Evolutionary conservation across 2,329 filamentous ascomycete species (phyloP).

Genomic region (Stachybotrys chartarum): DNA sequence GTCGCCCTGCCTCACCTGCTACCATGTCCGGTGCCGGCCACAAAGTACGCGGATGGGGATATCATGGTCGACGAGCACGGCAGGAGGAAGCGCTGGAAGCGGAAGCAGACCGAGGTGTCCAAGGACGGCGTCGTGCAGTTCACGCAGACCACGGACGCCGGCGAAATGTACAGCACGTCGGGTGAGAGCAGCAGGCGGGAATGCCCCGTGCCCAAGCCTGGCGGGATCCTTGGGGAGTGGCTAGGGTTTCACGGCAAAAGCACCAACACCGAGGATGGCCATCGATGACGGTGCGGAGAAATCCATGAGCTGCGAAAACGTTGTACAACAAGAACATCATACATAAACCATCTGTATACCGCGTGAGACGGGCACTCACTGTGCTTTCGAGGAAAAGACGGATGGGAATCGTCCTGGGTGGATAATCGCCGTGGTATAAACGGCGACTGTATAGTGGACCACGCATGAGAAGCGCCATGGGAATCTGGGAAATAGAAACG

Average conservation of each 20-base stretch:
- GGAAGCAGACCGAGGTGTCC: conserved; percentile 21
- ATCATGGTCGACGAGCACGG: conserved; percentile 38
- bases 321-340: neutral
- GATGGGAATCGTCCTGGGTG: too few species aligned
- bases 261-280: conserved; percentile 10
- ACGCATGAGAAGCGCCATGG: too few species aligned
- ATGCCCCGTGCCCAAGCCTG: conserved; percentile 89
- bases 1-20: conserved; percentile 85
- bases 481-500: too few species aligned
- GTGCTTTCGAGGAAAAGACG: too few species aligned
- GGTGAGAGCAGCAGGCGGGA: conserved; percentile 51
- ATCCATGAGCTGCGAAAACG: neutral
- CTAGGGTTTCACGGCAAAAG: conserved; percentile 54
- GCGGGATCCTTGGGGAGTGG: conserved; percentile 68
- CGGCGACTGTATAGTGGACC: too few species aligned
- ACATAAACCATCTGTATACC: neutral
- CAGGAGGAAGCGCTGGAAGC: conserved; percentile 36
- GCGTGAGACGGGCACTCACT: too few species aligned
- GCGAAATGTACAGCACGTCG: conserved; percentile 15
- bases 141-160: conserved; percentile 29
- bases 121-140: conserved; percentile 44
- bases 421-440: too few species aligned
- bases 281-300: conserved; percentile 14
- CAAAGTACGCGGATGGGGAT: conserved; percentile 66
- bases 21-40: conserved; percentile 78